A percentile compares a stretch with the other conserved stretches of the same genome.
These are phyloP conservation scores for Stagonosporopsis cucurbitacearum DNA, from an alignment of 2,329 filamentous ascomycete species.

Conservation along the genomic window DNA sequence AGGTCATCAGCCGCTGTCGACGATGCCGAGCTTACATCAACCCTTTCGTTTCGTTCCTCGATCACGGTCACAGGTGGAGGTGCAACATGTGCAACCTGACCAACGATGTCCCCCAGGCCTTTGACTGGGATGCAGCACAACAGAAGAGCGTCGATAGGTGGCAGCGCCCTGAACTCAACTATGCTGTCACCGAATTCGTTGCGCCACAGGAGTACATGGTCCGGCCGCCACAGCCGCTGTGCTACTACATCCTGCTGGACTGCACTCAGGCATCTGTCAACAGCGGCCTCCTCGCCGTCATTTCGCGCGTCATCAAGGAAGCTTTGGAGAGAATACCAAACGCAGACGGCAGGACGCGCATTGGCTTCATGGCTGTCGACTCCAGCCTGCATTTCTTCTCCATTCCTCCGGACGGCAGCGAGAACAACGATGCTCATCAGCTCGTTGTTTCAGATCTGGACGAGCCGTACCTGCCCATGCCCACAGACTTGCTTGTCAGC, in stretches of 20 bases:
- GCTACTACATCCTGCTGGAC: conserved; percentile 38
- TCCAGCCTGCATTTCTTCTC: conserved; percentile 96
- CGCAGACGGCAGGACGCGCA: conserved; percentile 85
- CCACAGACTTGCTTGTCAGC: conserved; percentile 87
- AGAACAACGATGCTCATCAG: conserved; percentile 86
- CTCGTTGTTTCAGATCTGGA: conserved; percentile 93
- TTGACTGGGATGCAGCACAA: conserved; percentile 93
- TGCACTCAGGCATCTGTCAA: conserved; percentile 72
- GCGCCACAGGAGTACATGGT: conserved; percentile 99
- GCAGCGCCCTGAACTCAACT: conserved; percentile 90
- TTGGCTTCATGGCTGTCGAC: conserved; percentile 96
- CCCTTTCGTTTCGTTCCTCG: conserved; percentile 70
- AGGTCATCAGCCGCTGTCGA: conserved; percentile 95
- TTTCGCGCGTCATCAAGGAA: conserved; percentile 90
- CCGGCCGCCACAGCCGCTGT: conserved; percentile 82
- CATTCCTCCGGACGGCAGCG: conserved; percentile 85
- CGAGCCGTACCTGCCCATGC: conserved; percentile 94
- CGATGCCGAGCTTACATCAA: conserved; percentile 82
- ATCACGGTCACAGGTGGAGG: conserved; percentile 96
- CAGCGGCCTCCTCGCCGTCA: conserved; percentile 82
- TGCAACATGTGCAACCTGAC: conserved; percentile 99
- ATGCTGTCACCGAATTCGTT: conserved; percentile 96
- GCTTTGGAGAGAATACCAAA: conserved; percentile 98
- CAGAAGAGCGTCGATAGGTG: conserved; percentile 89
- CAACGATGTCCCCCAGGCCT: conserved; percentile 98